Conservation (phyloP, 2,329 filamentous ascomycete species). For the Thermoascus crustaceus region DNA sequence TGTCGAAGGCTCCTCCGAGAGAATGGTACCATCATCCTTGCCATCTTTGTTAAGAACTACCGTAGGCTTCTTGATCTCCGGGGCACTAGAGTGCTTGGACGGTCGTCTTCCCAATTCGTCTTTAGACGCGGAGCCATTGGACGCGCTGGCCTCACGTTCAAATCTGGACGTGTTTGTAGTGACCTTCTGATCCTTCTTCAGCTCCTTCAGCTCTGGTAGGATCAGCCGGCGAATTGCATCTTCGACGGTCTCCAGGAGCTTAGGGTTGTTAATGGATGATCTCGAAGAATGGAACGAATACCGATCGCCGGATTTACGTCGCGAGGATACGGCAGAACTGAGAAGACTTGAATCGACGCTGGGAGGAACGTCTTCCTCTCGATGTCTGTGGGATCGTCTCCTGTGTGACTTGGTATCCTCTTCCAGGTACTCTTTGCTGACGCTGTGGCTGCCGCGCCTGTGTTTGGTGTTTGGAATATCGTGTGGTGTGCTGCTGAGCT, state of each 20-base stretch:
- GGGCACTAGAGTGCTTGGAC: slow-evolving; percentile 54
- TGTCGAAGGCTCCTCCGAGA: slow-evolving; percentile 45
- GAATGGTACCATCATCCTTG: slow-evolving; percentile 50
- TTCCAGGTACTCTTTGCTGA: slow-evolving; percentile 38
- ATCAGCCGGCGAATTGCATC: slow-evolving; percentile 86
- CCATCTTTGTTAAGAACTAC: slow-evolving; percentile 52
- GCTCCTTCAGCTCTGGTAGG: slow-evolving; percentile 78
- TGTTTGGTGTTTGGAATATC: slow-evolving; percentile 37
- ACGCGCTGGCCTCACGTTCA: slow-evolving; percentile 54
- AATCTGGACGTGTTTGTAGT: slow-evolving; percentile 64
- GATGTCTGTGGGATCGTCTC: slow-evolving; percentile 42
- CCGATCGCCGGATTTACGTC: slow-evolving; percentile 48
- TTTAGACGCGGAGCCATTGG: slow-evolving; percentile 48
- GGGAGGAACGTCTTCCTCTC: slow-evolving; percentile 46
- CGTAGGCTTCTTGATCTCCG: slow-evolving; percentile 54
- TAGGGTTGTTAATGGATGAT: slow-evolving; percentile 86
- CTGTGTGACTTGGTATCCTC: slow-evolving; percentile 40
- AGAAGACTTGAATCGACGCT: slow-evolving; percentile 56
- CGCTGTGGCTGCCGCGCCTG: slow-evolving; percentile 39
- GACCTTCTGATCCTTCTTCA: slow-evolving; percentile 84
- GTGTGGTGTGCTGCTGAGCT: slow-evolving; percentile 47
- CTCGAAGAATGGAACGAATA: slow-evolving; percentile 54
- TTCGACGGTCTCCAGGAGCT: slow-evolving; percentile 82
- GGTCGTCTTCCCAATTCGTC: slow-evolving; percentile 48
- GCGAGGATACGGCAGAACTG: slow-evolving; percentile 49